Base-by-base conservation (phyloP, 169 alveolate species). In the Plasmodium gonderi region DNA sequence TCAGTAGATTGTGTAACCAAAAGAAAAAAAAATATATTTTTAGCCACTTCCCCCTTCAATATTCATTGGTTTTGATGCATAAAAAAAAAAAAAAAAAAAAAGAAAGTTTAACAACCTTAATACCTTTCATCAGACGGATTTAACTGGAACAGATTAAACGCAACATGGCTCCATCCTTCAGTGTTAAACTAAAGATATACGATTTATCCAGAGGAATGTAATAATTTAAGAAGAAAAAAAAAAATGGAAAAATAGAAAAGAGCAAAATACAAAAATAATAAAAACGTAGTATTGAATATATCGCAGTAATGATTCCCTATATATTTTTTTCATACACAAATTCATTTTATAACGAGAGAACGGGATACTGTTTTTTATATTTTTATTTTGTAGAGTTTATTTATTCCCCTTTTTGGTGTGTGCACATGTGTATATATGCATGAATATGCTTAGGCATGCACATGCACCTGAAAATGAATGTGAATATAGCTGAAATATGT, bases 121-220 rank as follows among this genome's bases (percentile, higher is more conserved):
- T 36, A 8, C 26, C n/a, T 60, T 17, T 6, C 17, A 60, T n/a
- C 2, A 60, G 72, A 36, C 23, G 75, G 36, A 77, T 9, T 1
- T 77, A 14, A 45, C 42, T 77, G 23, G 26, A 80, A 29, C 40
- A n/a, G 31, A 81, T 36, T n/a, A 29, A 72, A 45, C 31, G 1
- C 11, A 85, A 8, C 65, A 85, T 85, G 85, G 60, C 79, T 9
- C 17, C 92, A 33, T 17, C 74, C 29, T 85, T 47, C 47, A 74
- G 40, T 49, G 92, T 85, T 42, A 85, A 85, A 64, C 67, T 85
- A 45, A 85, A 74, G 49, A 85, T 85, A 85, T 85, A 85, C 26
- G 92, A 85, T 17, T 74, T 85, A 65, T 85, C 92, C 45, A 72
- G 87, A 45, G 92, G 92, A 85, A 85, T 85, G 92, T 85, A 85